A percentile compares a stretch with the other conserved stretches of the same genome.
Conservation (phyloP, 2,329 filamentous ascomycete species). For the Stemphylium lycopersici region DNA sequence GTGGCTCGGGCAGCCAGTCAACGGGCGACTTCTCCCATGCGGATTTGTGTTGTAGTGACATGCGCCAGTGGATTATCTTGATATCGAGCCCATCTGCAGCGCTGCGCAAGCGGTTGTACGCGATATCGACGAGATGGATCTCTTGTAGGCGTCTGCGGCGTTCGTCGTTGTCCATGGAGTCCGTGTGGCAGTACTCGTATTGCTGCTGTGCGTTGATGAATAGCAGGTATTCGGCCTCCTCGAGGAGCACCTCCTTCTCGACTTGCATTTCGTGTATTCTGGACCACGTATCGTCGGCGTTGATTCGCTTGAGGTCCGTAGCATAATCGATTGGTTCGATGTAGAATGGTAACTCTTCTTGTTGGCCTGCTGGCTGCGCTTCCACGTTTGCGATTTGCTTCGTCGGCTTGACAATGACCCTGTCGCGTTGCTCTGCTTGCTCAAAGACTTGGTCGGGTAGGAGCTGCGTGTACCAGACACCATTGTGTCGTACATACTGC, state of each 20-base stretch:
- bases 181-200: constrained; percentile 28
- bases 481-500: constrained; percentile 35
- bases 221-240: constrained; percentile 31
- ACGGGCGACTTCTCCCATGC: constrained; percentile 9
- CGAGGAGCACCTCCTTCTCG: constrained; percentile 20
- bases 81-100: constrained; percentile 25
- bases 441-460: constrained; percentile 25
- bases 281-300: constrained; percentile 12
- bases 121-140: constrained; percentile 28
- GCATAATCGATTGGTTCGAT: constrained; percentile 27
- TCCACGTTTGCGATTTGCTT: background rate
- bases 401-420: background rate
- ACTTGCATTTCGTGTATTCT: constrained; percentile 22
- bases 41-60: constrained; percentile 29
- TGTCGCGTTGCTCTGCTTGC: constrained; percentile 16
- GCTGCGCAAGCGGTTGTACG: constrained; percentile 23
- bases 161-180: constrained; percentile 20
- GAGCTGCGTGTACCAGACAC: constrained; percentile 31
- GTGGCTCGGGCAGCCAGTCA: constrained; percentile 22
- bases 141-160: constrained; percentile 23
- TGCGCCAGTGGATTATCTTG: constrained; percentile 20
- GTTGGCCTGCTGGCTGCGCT: constrained; percentile 3
- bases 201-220: constrained; percentile 25
- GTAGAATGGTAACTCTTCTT: constrained; percentile 21
- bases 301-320: constrained; percentile 23